Percentiles rank a stretch among this genome's conserved stretches.
Evolutionary conservation across 331 rosid genomes (phyloP).

Genomic region (Stylosanthes scabra): DNA sequence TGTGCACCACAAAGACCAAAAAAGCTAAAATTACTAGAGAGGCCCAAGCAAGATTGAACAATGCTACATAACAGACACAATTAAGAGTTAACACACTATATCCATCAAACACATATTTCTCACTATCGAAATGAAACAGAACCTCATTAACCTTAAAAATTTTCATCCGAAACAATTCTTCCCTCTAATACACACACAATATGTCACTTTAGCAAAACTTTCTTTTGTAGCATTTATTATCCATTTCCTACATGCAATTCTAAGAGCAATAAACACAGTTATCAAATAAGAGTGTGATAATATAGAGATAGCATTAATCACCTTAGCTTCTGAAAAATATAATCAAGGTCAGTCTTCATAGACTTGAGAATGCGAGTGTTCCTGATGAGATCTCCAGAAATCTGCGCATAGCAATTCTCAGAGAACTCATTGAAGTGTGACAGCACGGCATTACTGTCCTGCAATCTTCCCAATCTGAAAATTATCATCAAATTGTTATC

Average conservation of each 20-base stretch:
- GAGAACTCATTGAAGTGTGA: conserved; percentile 92
- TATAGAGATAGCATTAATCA: conserved; percentile 12
- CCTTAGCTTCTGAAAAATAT: conserved; percentile 90
- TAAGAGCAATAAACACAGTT: too few species aligned
- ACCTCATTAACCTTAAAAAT: too few species aligned
- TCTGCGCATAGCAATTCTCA: conserved; percentile 69
- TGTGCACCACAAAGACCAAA: not conserved
- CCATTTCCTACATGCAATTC: too few species aligned
- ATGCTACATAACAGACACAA: too few species aligned
- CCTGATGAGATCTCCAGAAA: conserved; percentile 70
- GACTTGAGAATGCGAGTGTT: conserved; percentile 73
- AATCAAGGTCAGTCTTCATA: conserved; percentile 89
- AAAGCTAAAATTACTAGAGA: too few species aligned
- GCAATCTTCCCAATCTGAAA: conserved; percentile 93
- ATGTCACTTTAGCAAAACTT: too few species aligned
- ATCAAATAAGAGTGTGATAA: too few species aligned
- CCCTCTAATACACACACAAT: too few species aligned
- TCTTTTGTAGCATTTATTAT: too few species aligned
- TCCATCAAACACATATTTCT: not conserved
- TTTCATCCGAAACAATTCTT: too few species aligned
- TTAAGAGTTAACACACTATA: too few species aligned
- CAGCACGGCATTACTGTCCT: conserved; percentile 90
- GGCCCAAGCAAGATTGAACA: too few species aligned
- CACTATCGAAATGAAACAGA: not conserved
- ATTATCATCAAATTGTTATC: not conserved